Evolutionary conservation across 805 yeast species (phyloP), one percentile per base, ranked within the genome.

Genomic region (Candida peoriensis): DNA sequence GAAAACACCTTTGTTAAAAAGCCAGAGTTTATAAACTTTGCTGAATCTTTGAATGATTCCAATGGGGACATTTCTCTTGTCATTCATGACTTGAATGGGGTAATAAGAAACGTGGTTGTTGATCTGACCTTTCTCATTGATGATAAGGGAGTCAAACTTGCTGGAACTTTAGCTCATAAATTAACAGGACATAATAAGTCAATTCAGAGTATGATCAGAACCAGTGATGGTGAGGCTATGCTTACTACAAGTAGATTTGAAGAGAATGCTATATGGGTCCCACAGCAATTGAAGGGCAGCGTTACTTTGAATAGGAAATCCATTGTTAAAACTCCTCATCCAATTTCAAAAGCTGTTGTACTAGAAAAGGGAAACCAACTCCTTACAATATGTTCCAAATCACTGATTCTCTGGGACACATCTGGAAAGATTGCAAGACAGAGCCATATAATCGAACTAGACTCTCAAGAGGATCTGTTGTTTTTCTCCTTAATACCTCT

Each of bases 171-270:
- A 8, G 61, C 66, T 17, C 70, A 78, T 42, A 78, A 81, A 45
- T 74, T 81, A 36, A 86, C 94, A 2, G 97, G 97, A 1, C 96
- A 88, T 52, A 72, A 76, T 36, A 88, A 88, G 52, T 84, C 96
- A 0, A 78, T 89, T 16, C 76, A 74, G 44, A 70, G 67, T 32
- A 56, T 89, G 4, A 62, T 75, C 13, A 74, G 88, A 47, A 81
- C 95, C 1, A 62, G 76, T 6, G 75, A 77, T 48, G 90, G 89
- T 23, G 62, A 68, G 19, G 70, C 82, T 0, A 54, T 79, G 41
- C 54, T 82, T 9, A 73, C 87, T 1, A 57, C 70, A 10, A 73
- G 81, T 7, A 61, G 87, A 42, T 81, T 78, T 46, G 71, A 71
- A 28, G 83, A 78, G 39, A 77, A 74, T 45, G 67, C 70, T 28